Conservation (phyloP, 176 grass and related monocot genomes). For the Oryza meridionalis region DNA sequence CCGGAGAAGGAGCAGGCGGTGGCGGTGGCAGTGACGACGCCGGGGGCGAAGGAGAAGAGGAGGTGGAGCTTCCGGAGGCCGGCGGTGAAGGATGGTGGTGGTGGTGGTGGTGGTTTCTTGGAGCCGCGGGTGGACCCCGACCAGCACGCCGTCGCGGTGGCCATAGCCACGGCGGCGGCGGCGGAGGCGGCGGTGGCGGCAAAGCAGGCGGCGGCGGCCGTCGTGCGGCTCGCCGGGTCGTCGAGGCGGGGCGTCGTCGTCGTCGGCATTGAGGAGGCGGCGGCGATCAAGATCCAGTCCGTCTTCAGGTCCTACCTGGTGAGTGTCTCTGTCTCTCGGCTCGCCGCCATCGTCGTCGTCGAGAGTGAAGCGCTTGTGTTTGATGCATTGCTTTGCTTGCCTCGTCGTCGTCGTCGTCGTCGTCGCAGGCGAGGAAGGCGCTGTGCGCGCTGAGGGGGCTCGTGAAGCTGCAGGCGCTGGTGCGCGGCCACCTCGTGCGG, state of each 20-base stretch:
- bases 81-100: slow-evolving; percentile 37
- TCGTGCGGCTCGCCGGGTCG: slow-evolving; percentile 49
- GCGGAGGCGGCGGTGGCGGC: slow-evolving; percentile 49
- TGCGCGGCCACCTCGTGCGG: slow-evolving; percentile 75
- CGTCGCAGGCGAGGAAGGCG: slow-evolving; percentile 84
- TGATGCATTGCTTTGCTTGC: background rate
- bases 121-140: slow-evolving; percentile 52
- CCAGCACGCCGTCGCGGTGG: slow-evolving; percentile 61
- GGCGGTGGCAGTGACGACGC: background rate
- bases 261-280: slow-evolving; percentile 61
- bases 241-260: slow-evolving; percentile 44
- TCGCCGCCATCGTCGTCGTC: background rate
- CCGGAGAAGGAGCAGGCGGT: background rate
- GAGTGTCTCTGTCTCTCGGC: slow-evolving; percentile 8
- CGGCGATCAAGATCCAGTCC: slow-evolving; percentile 82
- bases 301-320: slow-evolving; percentile 86
- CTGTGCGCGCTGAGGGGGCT: slow-evolving; percentile 76
- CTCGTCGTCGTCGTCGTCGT: background rate
- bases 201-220: slow-evolving; percentile 56
- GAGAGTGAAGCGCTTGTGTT: background rate
- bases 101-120: slow-evolving; percentile 27
- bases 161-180: slow-evolving; percentile 57
- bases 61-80: slow-evolving; percentile 87
- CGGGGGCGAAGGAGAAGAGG: slow-evolving; percentile 60
- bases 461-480: slow-evolving; percentile 89